These are phyloP conservation scores for Chaetomium sp. DNA, from an alignment of 2,329 filamentous ascomycete genomes.

Conservation along the genomic window DNA sequence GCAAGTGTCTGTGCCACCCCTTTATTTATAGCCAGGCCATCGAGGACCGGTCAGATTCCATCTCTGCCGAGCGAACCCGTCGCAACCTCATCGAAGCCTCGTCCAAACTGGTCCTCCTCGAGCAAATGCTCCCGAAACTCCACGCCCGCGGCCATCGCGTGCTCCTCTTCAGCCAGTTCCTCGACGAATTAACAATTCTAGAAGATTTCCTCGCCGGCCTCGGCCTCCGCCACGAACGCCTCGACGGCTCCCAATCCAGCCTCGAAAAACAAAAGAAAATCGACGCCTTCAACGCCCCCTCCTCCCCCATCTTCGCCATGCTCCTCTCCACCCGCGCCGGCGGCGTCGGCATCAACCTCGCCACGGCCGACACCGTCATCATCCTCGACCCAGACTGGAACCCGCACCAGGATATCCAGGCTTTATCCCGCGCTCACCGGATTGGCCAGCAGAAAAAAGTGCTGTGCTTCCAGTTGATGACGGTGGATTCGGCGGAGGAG, in stretches of 20 bases:
- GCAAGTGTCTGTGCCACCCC: conserved; percentile 91
- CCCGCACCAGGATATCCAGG: conserved; percentile 95
- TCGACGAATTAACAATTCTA: conserved; percentile 79
- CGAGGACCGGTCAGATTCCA: conserved; percentile 61
- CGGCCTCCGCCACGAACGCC: conserved; percentile 64
- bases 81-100: conserved; percentile 87
- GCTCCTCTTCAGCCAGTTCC: conserved; percentile 91
- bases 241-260: conserved; percentile 77
- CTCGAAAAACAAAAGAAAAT: conserved; percentile 91
- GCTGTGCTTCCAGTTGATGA: conserved; percentile 90
- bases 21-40: conserved; percentile 90
- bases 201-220: conserved; percentile 85
- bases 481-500: conserved; percentile 81
- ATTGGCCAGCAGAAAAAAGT: conserved; percentile 97
- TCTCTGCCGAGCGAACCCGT: conserved; percentile 56
- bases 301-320: conserved; percentile 81
- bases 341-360: conserved; percentile 94
- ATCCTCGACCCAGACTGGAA: conserved; percentile 98
- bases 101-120: conserved; percentile 76
- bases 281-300: conserved; percentile 82
- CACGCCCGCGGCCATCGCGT: conserved; percentile 81
- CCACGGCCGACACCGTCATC: conserved; percentile 94
- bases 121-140: conserved; percentile 81
- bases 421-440: conserved; percentile 85
- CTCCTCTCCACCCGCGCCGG: conserved; percentile 89